Evolutionary conservation across 2,329 filamentous ascomycete genomes (phyloP).

Genomic region (Calycina herbarum): DNA sequence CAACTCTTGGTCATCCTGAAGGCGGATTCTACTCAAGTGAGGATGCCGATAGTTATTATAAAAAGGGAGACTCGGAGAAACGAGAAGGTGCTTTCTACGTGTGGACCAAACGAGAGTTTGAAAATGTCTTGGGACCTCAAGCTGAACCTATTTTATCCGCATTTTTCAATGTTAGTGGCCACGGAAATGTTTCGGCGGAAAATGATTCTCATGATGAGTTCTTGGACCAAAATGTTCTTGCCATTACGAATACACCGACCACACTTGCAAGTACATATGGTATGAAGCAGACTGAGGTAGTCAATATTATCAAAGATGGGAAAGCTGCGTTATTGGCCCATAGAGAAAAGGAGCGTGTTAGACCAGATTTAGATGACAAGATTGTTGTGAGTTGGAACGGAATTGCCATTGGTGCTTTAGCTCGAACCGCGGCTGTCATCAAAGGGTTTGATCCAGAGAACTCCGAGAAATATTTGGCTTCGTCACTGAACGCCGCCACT

Average conservation of each 20-base stretch:
- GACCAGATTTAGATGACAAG: constrained; percentile 83
- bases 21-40: constrained; percentile 88
- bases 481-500: constrained; percentile 65
- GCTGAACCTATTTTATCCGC: constrained; percentile 73
- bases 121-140: constrained; percentile 67
- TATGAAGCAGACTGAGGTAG: constrained; percentile 67
- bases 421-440: constrained; percentile 71
- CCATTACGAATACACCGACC: constrained; percentile 64
- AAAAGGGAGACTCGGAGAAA: constrained; percentile 74
- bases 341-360: constrained; percentile 70
- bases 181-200: constrained; percentile 81
- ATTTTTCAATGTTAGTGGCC: constrained; percentile 79
- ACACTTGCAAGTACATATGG: constrained; percentile 75
- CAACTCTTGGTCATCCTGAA: constrained; percentile 63
- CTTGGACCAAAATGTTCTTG: constrained; percentile 87
- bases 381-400: constrained; percentile 87
- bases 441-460: constrained; percentile 56
- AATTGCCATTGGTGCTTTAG: constrained; percentile 80
- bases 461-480: constrained; percentile 60
- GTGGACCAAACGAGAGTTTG: constrained; percentile 87
- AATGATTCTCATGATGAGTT: constrained; percentile 93
- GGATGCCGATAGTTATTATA: constrained; percentile 81
- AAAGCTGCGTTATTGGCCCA: constrained; percentile 68
- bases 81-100: constrained; percentile 92
- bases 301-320: constrained; percentile 65